Evolutionary conservation across 2,329 filamentous ascomycete genomes (phyloP), one percentile per base, ranked within the genome.

Genomic region (Aspergillus uvarum): DNA sequence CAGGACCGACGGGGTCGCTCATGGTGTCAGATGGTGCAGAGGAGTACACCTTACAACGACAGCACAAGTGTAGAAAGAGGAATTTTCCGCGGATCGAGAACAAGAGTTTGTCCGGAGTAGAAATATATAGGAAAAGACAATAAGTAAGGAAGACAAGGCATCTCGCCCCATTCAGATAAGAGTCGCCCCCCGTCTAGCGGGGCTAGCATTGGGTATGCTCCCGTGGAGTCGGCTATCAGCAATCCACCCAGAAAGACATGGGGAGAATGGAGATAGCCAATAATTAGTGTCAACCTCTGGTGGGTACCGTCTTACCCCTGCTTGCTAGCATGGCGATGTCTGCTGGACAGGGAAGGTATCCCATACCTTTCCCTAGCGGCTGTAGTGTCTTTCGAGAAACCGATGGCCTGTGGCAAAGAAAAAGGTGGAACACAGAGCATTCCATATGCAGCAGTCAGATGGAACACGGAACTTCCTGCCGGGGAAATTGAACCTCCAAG

Each of bases 1-100:
- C 32, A 10, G 57, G 47, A 2, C 57, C 54, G 26, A 59, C 53
- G 21, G 58, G 55, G 47, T 57, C 60, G 31, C 57, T 60, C 62
- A 64, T 64, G 32, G 26, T 48, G 47, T 51, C 31, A n/a, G 48
- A 38, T 35, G 12, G 42, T 44, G 38, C 38, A 44, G 38, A 19
- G 16, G 8, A 44, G 16, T 14, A 19, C 38, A 44, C 38, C 38
- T 19, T 19, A 44, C 6, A 19, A 19, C 4, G 38, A 16, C 38
- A 16, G 16, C 16, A 44, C 14, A 19, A 44, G 24, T 14, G 42
- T 21, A 49, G 35, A 22, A 32, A 26, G 16, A 14, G 7, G 4
- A 22, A 10, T 38, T 51, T 44, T 10, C 44, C 26, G 35, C 31
- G 38, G 47, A 24, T 29, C 21, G 4, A 8, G 19, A 42, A 14